These are phyloP conservation scores for Basipetospora chlamydospora DNA, from an alignment of 2,329 filamentous ascomycete species.

Conservation along the genomic window DNA sequence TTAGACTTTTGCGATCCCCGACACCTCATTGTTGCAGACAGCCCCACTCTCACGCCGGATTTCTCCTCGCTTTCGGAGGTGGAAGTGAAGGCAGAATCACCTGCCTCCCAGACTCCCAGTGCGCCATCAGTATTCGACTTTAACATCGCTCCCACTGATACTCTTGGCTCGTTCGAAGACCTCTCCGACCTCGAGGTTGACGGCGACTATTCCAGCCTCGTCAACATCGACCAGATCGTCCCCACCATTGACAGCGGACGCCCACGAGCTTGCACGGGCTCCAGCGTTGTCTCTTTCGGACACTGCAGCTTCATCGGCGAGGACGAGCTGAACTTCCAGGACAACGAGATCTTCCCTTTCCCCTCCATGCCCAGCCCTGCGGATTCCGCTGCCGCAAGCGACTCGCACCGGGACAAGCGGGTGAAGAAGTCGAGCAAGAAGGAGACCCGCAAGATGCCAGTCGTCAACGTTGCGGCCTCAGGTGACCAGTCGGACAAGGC, in stretches of 20 bases:
- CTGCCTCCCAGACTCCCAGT: conserved; percentile 11
- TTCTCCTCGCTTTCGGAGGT: conserved; percentile 53
- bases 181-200: conserved; percentile 85
- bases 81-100: conserved; percentile 37
- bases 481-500: conserved; percentile 18
- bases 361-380: conserved; percentile 49
- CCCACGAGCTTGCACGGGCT: conserved; percentile 53
- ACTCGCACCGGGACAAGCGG: conserved; percentile 40
- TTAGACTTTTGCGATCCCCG: conserved; percentile 85
- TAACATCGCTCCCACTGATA: conserved; percentile 32
- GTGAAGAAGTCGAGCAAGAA: conserved; percentile 34
- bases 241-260: conserved; percentile 51
- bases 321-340: conserved; percentile 63
- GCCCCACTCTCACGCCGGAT: conserved; percentile 38
- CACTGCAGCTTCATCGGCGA: conserved; percentile 66
- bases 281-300: conserved; percentile 50
- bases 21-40: conserved; percentile 60
- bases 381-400: conserved; percentile 2
- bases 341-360: conserved; percentile 45
- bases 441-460: conserved; percentile 17
- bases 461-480: conserved; percentile 26
- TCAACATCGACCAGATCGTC: conserved; percentile 39
- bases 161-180: conserved; percentile 64
- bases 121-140: conserved; percentile 35
- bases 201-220: conserved; percentile 68